phyloP scores from a whole-genome alignment of 108 stramenopile species.

The Fragilaria crotonensis region DNA sequence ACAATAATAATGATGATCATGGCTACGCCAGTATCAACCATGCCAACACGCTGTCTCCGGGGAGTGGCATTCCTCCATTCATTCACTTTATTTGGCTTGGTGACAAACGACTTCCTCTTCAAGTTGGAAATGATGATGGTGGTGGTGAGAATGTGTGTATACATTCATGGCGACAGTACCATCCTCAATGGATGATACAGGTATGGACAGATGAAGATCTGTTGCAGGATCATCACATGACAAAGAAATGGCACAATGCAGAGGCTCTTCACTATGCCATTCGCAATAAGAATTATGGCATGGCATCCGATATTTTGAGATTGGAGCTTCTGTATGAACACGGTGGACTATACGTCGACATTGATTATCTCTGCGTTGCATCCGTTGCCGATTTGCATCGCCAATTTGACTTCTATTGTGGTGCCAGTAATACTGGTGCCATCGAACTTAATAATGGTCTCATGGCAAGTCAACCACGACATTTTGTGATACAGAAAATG shows the following conservation, averaged over 20 bases:
- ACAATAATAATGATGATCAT: too few species aligned
- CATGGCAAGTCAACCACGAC: conserved; percentile 20
- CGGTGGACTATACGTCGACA: conserved; percentile 34
- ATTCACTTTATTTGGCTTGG: too few species aligned
- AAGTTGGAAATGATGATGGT: too few species aligned
- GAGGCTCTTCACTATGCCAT: conserved; percentile 22
- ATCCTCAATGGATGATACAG: not conserved
- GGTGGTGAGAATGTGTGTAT: too few species aligned
- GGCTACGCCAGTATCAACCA: too few species aligned
- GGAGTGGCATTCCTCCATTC: too few species aligned
- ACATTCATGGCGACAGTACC: not conserved
- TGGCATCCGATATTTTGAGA: conserved; percentile 34
- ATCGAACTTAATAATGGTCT: conserved; percentile 40
- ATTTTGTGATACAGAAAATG: conserved; percentile 25
- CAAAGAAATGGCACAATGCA: conserved; percentile 16
- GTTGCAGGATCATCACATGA: not conserved
- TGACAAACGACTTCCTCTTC: too few species aligned
- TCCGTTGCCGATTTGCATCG: conserved; percentile 12
- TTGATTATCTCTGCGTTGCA: conserved; percentile 35
- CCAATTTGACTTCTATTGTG: conserved; percentile 25
- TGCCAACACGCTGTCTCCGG: too few species aligned
- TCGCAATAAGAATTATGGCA: conserved; percentile 22
- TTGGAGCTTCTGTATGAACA: conserved; percentile 25
- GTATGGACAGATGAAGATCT: not conserved
- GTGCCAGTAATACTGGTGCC: conserved; percentile 32